Conservation (phyloP, 2,329 filamentous ascomycete genomes). For the Sporothrix phasma region DNA sequence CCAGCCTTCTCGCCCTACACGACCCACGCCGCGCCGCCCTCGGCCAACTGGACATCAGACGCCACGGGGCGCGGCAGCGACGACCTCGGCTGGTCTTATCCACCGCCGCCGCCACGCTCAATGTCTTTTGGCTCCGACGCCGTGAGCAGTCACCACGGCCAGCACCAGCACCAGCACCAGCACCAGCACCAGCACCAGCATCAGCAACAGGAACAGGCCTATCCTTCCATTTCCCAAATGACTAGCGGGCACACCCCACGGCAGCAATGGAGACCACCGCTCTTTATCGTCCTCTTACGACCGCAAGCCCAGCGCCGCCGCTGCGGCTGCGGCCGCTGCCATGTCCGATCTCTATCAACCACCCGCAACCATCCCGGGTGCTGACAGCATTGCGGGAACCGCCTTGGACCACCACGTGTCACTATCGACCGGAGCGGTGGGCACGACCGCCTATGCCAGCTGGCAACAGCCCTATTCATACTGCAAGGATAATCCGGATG, state of each 20-base stretch:
- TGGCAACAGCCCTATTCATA: constrained; percentile 40
- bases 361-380: constrained; percentile 28
- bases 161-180: constrained; percentile 26
- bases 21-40: constrained; percentile 30
- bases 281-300: constrained; percentile 30
- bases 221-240: constrained; percentile 31
- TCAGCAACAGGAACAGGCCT: constrained; percentile 24
- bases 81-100: constrained; percentile 37
- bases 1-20: constrained; percentile 42
- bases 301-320: constrained; percentile 29
- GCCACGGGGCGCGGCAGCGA: constrained; percentile 29
- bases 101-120: constrained; percentile 34
- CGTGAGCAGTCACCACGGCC: constrained; percentile 28
- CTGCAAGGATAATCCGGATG: constrained; percentile 26
- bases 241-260: constrained; percentile 15
- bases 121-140: constrained; percentile 40
- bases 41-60: constrained; percentile 35
- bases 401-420: constrained; percentile 28
- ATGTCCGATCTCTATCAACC: constrained; percentile 37
- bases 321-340: not conserved
- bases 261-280: constrained; percentile 12
- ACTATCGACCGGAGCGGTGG: constrained; percentile 31
- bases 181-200: constrained; percentile 28
- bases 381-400: constrained; percentile 29
- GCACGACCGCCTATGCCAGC: constrained; percentile 30